Base-by-base conservation (phyloP, 148 eudicot species). In the Rhododendron ferrugineum region DNA sequence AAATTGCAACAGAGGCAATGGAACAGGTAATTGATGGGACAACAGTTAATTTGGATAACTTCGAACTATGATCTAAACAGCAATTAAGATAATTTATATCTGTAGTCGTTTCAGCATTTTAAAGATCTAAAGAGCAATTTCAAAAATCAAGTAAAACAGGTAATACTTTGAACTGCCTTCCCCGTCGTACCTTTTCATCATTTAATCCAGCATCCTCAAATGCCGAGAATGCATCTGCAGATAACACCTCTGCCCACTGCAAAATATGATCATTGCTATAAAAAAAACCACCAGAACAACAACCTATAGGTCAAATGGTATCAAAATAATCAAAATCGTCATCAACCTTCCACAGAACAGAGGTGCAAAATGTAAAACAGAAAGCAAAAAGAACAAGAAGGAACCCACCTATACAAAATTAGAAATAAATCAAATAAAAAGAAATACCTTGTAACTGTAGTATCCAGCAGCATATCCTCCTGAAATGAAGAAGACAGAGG, bases 181-280 rank as follows among this genome's bases (percentile, higher is more conserved):
- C 49, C 78, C 26, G 6, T 47, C 52, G 68, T 93, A 97, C 99
- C 99, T 95, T 87, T 26, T 93, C 94, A 83, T 95, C 87, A 84
- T 94, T 86, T 89, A 97, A 82, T 81, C 99, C 99, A 87, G 87
- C 96, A 89, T 95, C 99, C 91, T 97, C 99, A 90, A 97, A 97
- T 30, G 99, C 98, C 14, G 99, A 95, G 89, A 97, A 97, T 81
- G 99, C 98, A 92, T 97, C 99, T 32, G 99, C 99, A 77, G 99
- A 97, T 87, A 97, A 91, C 47, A 97, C 99, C 91, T 97, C 99
- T 80, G 99, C 99, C 99, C 99, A 97, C 99, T 97, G 94, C 90
- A 93, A 86, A 85, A 83, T 56, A 84, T 52, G 13, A 56, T 81
- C 30, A 20, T 37, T 56, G 49, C 64, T 58, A 81, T 87, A 44